Base-by-base conservation (phyloP, 257 asterid genomes). In the Marsdenia floribunda region DNA sequence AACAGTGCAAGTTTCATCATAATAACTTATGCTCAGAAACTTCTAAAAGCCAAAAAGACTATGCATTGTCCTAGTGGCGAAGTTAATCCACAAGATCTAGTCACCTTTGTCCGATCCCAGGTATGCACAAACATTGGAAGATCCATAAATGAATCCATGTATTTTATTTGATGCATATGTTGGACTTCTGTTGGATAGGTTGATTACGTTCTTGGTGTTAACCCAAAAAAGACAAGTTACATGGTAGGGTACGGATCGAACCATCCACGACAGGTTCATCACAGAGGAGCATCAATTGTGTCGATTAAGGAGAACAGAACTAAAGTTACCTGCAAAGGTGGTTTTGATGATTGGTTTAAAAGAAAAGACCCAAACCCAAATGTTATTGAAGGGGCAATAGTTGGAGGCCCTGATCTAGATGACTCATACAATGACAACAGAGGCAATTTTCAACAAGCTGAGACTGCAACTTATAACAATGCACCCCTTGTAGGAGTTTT, bases 401-500 rank as follows among this genome's bases (percentile, higher is more conserved):
- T 91, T 2, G 97, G 97, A 3, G 97, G 97, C 3, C 97, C 93
- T 0, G 74, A 82, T 79, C 73, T 42, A 24, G 58, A 55, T 29
- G 97, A 91, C 70, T 12, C 67, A 5, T 91, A 80, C 29, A 70
- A 33, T 0, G 92, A 89, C 55, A 2, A 7, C 0, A 86, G 96
- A 67, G 74, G 74, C 16, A 86, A 90, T 61, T 84, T 6, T 64
- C 70, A 84, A 38, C 92, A 88, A 71, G 83, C 83, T 0, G 96
- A 88, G 75, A 77, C 92, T 26, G 92, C 90, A 7, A 83, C 82
- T 18, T 84, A 83, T 8, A 87, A 82, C 70, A 80, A 76, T 79
- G 92, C 94, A 3, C 92, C 96, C 58, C 40, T 87, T 8, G 91
- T 88, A 71, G 96, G 96, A 55, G 91, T 87, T 12, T 80, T 88